phyloP scores from a whole-genome alignment of 192 early-diverging fungal species.

The Umbelopsis sp. region DNA sequence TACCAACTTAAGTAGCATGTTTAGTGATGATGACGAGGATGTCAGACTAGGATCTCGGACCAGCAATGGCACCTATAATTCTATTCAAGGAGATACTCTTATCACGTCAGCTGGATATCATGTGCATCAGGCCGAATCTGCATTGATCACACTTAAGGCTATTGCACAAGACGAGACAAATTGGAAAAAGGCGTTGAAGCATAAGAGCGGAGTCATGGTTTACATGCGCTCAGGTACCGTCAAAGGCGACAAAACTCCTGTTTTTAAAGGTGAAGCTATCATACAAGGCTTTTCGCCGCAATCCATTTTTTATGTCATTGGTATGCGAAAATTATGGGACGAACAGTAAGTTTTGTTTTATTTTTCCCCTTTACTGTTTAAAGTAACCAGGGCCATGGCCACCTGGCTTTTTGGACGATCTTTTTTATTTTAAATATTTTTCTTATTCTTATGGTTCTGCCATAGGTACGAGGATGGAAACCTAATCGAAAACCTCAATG shows the following conservation, averaged over 20 bases:
- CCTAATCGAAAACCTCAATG: conserved; percentile 40
- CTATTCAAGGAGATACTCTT: conserved; percentile 24
- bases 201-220: conserved; percentile 54
- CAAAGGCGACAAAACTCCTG: conserved; percentile 47
- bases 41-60: not conserved
- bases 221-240: conserved; percentile 44
- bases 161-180: conserved; percentile 40
- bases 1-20: not conserved
- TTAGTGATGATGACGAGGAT: conserved; percentile 16
- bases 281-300: conserved; percentile 53
- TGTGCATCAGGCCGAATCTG: conserved; percentile 51
- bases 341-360: conserved; percentile 36
- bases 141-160: conserved; percentile 46
- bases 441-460: not conserved
- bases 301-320: conserved; percentile 57
- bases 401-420: not conserved
- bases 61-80: conserved; percentile 9
- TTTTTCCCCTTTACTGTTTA: not conserved
- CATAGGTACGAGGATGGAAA: conserved; percentile 43
- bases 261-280: conserved; percentile 53
- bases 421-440: not conserved
- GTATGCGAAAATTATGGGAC: conserved; percentile 58
- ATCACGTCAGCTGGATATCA: conserved; percentile 41
- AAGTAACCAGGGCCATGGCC: too few species aligned
- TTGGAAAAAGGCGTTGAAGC: conserved; percentile 57